Evolutionary conservation across 2,329 filamentous ascomycete species (phyloP), one percentile per base, ranked within the genome.

Genomic region (Aspergillus sergii): DNA sequence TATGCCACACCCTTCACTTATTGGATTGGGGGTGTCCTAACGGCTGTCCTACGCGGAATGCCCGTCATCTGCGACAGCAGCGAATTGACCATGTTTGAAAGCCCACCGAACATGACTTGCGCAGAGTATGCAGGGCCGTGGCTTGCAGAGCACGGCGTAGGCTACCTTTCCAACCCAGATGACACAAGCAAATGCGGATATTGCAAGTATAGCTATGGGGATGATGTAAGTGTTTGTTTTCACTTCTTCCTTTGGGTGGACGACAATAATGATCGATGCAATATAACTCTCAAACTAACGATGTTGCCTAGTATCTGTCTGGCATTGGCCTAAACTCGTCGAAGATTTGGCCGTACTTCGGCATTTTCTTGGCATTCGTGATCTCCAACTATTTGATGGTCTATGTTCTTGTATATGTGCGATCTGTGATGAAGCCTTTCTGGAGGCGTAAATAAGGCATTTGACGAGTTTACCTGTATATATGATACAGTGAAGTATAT

Each of bases 1-100:
- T 84, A 94, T 76, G 85, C 94, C n/a, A 89, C 93, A 68, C 92
- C 92, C 1, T 93, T 95, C 78, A 96, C 92, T 0, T 89, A 92
- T 30, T 87, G 95, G 63, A 92, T 96, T 70, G 84, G 89, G 41
- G 91, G 91, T 62, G 92, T 93, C 79, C 86, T 94, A 16, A 88
- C 90, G 1, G 93, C 91, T 0, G 91, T 92, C 62, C 84, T 95
- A 7, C 88, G 92, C 68, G 86, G 82, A 1, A 81, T 86, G 10
- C 72, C 80, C 0, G 91, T 96, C 1, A 71, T 76, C 11, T 96
- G 92, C 77, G 80, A 75, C 0, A 57, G 81, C 2, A 57, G 64
- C n/a, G 92, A 96, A 76, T 82, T 91, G 62, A 91, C 90, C 69
- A 71, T 72, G 4, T 95, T 96, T 82, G 81, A 80, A 2, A 86